Evolutionary conservation across 1,139 yeast species (phyloP).

Genomic region (Candida anutae): DNA sequence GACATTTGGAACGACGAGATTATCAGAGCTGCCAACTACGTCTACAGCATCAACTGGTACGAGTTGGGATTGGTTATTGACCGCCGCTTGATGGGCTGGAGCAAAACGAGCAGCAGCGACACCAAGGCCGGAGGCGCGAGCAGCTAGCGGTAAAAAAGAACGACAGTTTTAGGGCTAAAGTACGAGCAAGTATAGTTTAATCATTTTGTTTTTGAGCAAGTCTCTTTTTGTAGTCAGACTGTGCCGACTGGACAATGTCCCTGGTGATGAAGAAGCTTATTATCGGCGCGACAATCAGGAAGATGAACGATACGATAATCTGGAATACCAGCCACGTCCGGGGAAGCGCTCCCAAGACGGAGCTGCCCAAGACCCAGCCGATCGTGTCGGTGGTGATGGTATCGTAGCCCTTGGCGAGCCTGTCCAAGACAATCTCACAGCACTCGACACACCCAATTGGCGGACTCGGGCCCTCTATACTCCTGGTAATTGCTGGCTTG

Average conservation of each 20-base stretch:
- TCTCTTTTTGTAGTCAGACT: no score
- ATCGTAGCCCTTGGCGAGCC: constrained; percentile 59
- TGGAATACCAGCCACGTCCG: constrained; percentile 54
- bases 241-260: constrained; percentile 47
- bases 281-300: constrained; percentile 60
- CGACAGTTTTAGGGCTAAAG: no score
- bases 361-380: constrained; percentile 74
- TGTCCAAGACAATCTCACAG: constrained; percentile 50
- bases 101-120: no score
- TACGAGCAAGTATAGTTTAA: no score
- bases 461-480: constrained; percentile 76
- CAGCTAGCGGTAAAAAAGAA: no score
- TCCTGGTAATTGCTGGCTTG: constrained; percentile 76
- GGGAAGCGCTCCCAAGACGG: constrained; percentile 66
- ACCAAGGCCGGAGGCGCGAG: no score
- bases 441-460: constrained; percentile 66
- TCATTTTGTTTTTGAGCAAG: no score
- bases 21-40: constrained; percentile 57
- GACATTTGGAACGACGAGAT: constrained; percentile 83
- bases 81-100: no score
- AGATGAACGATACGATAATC: constrained; percentile 36
- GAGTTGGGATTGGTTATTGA: constrained; percentile 33
- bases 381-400: constrained; percentile 75
- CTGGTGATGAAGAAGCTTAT: constrained; percentile 44
- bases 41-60: constrained; percentile 49